Conservation (phyloP, 2,329 filamentous ascomycete genomes). For the Paraphaeosphaeria sporulosa region DNA sequence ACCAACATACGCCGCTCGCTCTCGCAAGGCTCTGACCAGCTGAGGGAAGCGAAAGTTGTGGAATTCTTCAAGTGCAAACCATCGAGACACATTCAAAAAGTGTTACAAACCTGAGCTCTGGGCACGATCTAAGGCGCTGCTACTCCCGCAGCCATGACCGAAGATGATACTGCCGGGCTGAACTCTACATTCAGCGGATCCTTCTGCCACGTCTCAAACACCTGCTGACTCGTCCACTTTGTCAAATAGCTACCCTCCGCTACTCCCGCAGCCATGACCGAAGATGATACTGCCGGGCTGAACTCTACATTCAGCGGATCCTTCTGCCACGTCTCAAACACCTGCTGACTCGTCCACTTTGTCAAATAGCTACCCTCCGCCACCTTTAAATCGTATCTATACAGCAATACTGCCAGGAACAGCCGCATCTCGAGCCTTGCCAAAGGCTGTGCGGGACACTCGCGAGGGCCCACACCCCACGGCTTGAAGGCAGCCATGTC, state of each 20-base stretch:
- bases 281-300: background rate
- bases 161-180: background rate
- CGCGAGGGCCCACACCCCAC: conserved; percentile 16
- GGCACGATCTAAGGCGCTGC: too few relatives aligned
- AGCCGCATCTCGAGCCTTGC: conserved; percentile 20
- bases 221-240: conserved; percentile 19
- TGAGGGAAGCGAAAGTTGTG: too few relatives aligned
- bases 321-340: conserved; percentile 27
- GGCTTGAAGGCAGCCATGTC: conserved; percentile 17
- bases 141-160: too few relatives aligned
- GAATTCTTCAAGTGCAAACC: too few relatives aligned
- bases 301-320: conserved; percentile 12
- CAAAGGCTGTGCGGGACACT: conserved; percentile 17
- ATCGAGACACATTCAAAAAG: too few relatives aligned
- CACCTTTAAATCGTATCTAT: conserved; percentile 14
- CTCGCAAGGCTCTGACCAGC: too few relatives aligned
- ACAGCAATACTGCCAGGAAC: conserved; percentile 19
- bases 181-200: conserved; percentile 12
- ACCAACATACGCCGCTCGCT: too few relatives aligned
- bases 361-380: background rate
- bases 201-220: conserved; percentile 27
- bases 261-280: too few relatives aligned
- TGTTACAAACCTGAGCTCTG: too few relatives aligned
- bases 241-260: background rate
- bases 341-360: conserved; percentile 19